Percentiles rank a stretch among this genome's conserved stretches.
Conservation (phyloP, 1,284 basidiomycete species). For the Leccinum fallax region DNA sequence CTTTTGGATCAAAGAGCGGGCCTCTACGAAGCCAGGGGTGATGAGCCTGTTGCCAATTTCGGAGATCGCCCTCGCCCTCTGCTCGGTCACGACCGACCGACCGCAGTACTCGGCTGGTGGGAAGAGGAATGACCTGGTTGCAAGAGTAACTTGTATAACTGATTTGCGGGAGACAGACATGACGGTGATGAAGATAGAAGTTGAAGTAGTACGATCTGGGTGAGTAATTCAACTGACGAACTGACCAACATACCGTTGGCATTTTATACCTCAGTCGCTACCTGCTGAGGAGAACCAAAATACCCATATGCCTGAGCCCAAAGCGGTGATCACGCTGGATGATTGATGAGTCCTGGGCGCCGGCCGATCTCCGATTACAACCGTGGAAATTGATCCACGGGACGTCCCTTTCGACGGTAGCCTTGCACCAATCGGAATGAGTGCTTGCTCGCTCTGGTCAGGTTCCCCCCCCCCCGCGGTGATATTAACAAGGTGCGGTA, state of each 20-base stretch:
- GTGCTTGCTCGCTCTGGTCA: too few species aligned
- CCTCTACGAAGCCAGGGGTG: constrained; percentile 20
- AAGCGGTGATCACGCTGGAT: not conserved
- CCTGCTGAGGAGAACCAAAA: not conserved
- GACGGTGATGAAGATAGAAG: too few species aligned
- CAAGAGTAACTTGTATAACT: constrained; percentile 3
- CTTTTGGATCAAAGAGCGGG: constrained; percentile 19
- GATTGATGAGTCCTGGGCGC: not conserved
- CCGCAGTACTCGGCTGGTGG: constrained; percentile 9
- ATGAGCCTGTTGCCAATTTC: constrained; percentile 20
- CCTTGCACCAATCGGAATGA: too few species aligned
- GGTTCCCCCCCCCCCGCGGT: too few species aligned
- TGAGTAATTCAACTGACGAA: too few species aligned
- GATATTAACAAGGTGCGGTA: too few species aligned
- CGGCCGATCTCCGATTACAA: not conserved
- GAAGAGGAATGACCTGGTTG: constrained; percentile 14
- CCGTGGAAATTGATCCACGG: not conserved
- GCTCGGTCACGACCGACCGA: constrained; percentile 11
- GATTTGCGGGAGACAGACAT: constrained; percentile 22
- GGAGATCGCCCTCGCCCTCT: constrained; percentile 22
- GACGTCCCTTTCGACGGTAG: too few species aligned
- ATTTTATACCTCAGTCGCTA: not conserved
- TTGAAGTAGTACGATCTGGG: too few species aligned
- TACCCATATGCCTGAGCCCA: not conserved
- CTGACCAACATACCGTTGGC: not conserved